Evolutionary conservation across 176 grass and related monocot species (phyloP).

Genomic region (Bolboschoenus planiculmis): DNA sequence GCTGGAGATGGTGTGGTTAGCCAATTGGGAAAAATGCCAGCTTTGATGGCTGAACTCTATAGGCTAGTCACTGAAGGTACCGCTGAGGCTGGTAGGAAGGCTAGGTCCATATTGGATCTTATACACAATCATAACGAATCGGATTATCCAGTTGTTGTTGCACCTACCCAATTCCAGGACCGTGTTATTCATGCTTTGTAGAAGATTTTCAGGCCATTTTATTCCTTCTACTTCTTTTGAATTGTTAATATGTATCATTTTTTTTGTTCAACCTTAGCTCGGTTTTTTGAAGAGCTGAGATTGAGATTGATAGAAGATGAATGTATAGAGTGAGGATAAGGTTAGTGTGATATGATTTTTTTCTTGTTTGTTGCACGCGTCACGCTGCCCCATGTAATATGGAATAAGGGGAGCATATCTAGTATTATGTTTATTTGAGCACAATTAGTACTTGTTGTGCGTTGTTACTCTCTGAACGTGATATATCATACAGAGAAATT

Average conservation of each 20-base stretch:
- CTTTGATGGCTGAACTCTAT: constrained; percentile 59
- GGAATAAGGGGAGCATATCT: not conserved
- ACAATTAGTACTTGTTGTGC: not conserved
- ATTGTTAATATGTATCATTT: constrained; percentile 12
- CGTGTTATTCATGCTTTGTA: constrained; percentile 44
- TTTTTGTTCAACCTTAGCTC: constrained; percentile 32
- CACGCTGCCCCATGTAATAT: not conserved
- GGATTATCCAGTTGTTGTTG: not conserved
- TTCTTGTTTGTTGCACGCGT: not conserved
- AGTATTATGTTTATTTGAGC: not conserved
- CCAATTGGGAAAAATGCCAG: constrained; percentile 47
- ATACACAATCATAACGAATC: constrained; percentile 43
- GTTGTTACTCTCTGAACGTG: not conserved
- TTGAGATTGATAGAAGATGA: constrained; percentile 5
- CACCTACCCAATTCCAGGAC: constrained; percentile 3
- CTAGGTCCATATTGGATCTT: constrained; percentile 55
- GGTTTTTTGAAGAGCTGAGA: constrained; percentile 47
- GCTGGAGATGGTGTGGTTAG: constrained; percentile 38
- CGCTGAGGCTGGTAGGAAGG: constrained; percentile 34
- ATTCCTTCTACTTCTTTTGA: not conserved
- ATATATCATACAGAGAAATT: not conserved
- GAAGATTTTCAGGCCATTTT: constrained; percentile 6
- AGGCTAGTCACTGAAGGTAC: constrained; percentile 44
- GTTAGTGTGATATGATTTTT: constrained; percentile 9
- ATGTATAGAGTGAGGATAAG: not conserved